Percentiles rank a stretch among this genome's conserved stretches.
phyloP scores from a whole-genome alignment of 2,329 filamentous ascomycete species.

The Colletotrichum noveboracense region DNA sequence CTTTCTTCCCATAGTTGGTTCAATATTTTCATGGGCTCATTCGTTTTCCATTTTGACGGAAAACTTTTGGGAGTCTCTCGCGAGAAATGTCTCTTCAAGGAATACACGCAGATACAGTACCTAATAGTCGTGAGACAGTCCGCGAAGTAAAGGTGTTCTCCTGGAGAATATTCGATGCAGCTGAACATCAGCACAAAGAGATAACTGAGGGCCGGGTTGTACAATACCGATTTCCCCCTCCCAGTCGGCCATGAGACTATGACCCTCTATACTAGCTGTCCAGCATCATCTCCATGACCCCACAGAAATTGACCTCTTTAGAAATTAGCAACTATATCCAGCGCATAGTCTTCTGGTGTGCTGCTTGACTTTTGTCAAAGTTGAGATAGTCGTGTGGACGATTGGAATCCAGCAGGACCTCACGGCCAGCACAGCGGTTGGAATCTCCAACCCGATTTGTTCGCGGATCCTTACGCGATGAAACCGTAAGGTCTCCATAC shows the following conservation, averaged over 20 bases:
- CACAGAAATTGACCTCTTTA: accelerated
- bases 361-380: not conserved
- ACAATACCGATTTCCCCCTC: not conserved
- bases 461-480: not conserved
- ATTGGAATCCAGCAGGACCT: not conserved
- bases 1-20: not conserved
- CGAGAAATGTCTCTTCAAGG: not conserved
- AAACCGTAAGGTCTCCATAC: not conserved
- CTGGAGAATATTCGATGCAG: not conserved
- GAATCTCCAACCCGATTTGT: accelerated
- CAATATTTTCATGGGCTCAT: not conserved
- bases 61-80: not conserved
- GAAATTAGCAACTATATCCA: not conserved
- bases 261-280: not conserved
- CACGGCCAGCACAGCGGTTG: not conserved
- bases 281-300: not conserved
- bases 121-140: accelerated
- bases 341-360: accelerated
- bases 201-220: accelerated
- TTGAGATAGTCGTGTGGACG: not conserved
- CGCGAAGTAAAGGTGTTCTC: accelerated
- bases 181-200: accelerated
- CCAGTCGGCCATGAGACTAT: not conserved
- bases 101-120: not conserved
- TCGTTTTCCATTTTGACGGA: not conserved